Evolutionary conservation across 164 flowering plant species (phyloP).

Genomic region (Macadamia tetraphylla): DNA sequence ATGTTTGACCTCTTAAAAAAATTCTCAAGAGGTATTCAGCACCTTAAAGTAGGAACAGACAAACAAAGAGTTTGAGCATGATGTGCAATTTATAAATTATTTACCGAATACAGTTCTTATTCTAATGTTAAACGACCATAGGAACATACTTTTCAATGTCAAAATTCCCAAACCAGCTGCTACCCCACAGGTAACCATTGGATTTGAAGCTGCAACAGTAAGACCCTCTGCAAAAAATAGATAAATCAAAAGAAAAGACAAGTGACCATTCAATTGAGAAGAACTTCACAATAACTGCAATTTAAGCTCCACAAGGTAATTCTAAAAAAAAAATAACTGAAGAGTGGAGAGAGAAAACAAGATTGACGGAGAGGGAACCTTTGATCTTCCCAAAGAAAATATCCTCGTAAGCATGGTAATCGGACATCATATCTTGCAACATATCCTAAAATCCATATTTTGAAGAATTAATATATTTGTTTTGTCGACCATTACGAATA

Average conservation of each 20-base stretch:
- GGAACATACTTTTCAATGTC: slow-evolving; percentile 49
- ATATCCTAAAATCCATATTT: slow-evolving; percentile 39
- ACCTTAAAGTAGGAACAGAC: too few relatives aligned
- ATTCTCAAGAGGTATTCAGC: too few relatives aligned
- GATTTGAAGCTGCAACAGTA: slow-evolving; percentile 44
- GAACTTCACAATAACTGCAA: background rate
- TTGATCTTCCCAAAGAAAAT: slow-evolving; percentile 54
- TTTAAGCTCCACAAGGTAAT: background rate
- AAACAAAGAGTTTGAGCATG: too few relatives aligned
- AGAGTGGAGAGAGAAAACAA: background rate
- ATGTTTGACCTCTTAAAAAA: too few relatives aligned
- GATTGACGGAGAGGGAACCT: slow-evolving; percentile 33
- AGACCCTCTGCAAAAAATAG: slow-evolving; percentile 39
- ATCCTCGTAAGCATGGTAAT: slow-evolving; percentile 52
- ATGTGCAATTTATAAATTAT: too few relatives aligned
- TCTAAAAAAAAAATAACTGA: background rate
- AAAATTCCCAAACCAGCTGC: slow-evolving; percentile 54
- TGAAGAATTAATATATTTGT: too few relatives aligned
- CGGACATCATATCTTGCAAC: slow-evolving; percentile 45
- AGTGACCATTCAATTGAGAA: too few relatives aligned
- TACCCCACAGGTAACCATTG: slow-evolving; percentile 42
- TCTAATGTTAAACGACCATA: background rate
- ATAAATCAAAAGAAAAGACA: background rate
- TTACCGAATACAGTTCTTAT: too few relatives aligned
- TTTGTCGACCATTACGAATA: too few relatives aligned